Conservation (phyloP, 73 alveolate genomes). For the Paramecium pentaurelia region DNA sequence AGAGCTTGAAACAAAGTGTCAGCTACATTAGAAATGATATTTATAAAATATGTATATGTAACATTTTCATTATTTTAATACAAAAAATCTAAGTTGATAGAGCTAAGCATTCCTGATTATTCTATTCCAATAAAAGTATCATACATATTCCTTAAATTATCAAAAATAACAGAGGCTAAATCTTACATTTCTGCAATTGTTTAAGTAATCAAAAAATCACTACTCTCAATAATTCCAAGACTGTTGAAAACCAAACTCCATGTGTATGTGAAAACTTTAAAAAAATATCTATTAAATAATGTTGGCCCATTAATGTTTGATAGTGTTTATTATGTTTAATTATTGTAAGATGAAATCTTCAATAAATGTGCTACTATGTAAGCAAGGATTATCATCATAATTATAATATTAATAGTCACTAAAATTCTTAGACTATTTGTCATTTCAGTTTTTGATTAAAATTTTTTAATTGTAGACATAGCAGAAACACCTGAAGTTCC, state of each 20-base stretch:
- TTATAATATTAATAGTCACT: background rate
- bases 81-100: background rate
- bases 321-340: background rate
- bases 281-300: background rate
- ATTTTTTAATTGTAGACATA: background rate
- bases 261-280: background rate
- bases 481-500: constrained; percentile 41
- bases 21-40: background rate
- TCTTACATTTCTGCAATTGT: background rate
- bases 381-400: background rate
- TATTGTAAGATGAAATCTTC: background rate
- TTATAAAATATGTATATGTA: background rate
- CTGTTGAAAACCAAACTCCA: background rate
- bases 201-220: background rate
- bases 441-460: background rate
- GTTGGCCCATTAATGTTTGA: background rate
- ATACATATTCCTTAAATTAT: background rate
- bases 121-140: background rate
- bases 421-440: background rate
- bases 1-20: background rate
- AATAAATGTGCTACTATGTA: background rate
- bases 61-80: background rate
- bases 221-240: background rate
- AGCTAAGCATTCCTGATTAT: background rate
- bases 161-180: background rate